Base-by-base conservation (phyloP, 768 basidiomycete species). In the Boletus tylopilopsis region DNA sequence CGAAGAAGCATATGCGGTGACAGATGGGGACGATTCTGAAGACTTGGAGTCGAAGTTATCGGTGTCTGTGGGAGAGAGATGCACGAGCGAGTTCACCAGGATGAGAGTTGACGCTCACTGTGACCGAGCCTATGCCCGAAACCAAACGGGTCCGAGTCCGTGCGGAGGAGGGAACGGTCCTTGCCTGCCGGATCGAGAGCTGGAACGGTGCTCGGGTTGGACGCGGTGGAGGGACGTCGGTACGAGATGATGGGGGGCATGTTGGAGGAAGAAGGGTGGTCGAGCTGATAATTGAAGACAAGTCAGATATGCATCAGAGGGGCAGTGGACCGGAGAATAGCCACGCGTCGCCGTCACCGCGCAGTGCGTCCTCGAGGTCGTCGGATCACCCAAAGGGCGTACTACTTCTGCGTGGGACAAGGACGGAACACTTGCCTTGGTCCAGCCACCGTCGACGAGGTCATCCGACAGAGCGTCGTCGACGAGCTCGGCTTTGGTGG, bases 251-350 rank as follows among this genome's bases (percentile, higher is more conserved):
- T 39, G 19, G 38, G 32, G 9, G 64, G 55, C 62, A 66, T 64
- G 34, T 21, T 34, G 5, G 45, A 12, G 33, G 50, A 25, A 16
- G 45, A 33, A 1, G 45, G 7, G 23, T 50, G 35, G 49, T 54
- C 32, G 38, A 56, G 46, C 59, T 64, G 47, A 37, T 7, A 40
- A 51, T n/a, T n/a, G n/a, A 42, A 32, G 44, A 38, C 12, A 5
- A 16, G 55, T 52, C 30, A 56, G 56, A 51, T 24, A 37, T 39
- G n/a, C 47, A 62, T 56, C 52, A 59, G 36, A 59, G 39, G 56
- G 61, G 60, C 60, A 11, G 60, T 62, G 60, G 33, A 33, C 18
- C 7, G 29, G 44, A 25, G 58, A 33, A 58, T 44, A 58, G 57
- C 57, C 52, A 58, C 47, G 50, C 42, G 16, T 27, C 11, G 32